Evolutionary conservation across 345 rosid species (phyloP).

Genomic region (Eucalyptus curtisii): DNA sequence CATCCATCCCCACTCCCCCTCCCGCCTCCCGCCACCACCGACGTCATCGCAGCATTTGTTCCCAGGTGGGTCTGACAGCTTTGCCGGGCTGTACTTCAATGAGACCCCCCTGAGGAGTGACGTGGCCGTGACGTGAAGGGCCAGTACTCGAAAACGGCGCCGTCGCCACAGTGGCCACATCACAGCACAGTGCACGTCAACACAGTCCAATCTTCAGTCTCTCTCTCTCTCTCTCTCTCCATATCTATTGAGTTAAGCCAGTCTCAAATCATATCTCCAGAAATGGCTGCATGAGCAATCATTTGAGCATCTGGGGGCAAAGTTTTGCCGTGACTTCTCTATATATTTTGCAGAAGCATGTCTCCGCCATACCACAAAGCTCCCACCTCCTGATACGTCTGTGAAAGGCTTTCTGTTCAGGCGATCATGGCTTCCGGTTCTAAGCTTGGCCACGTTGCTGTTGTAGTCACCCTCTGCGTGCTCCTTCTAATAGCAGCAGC

Average conservation of each 20-base stretch:
- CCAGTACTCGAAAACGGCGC: not conserved
- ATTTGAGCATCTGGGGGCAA: constrained; percentile 5
- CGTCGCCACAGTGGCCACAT: not conserved
- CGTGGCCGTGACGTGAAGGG: not conserved
- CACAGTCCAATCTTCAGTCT: not conserved
- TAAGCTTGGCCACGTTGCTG: not conserved
- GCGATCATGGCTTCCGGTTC: not conserved
- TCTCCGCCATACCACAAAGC: not conserved
- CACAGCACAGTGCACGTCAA: not conserved
- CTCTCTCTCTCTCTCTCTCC: not conserved
- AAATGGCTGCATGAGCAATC: constrained; percentile 52
- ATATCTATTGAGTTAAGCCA: not conserved
- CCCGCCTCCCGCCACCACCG: not conserved
- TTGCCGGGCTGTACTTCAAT: not conserved
- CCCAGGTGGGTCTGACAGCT: not conserved
- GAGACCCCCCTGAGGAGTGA: not conserved
- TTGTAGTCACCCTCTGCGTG: constrained; percentile 15
- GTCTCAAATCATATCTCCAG: not conserved
- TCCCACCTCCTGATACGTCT: not conserved
- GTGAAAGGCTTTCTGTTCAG: not conserved
- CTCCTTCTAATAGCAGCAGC: constrained; percentile 11
- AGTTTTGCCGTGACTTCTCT: not conserved
- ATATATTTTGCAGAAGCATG: not conserved
- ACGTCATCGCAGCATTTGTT: not conserved
- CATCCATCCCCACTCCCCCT: not conserved